These are phyloP conservation scores for Circinella umbellata DNA, from an alignment of 371 early-diverging fungal genomes.

Conservation along the genomic window DNA sequence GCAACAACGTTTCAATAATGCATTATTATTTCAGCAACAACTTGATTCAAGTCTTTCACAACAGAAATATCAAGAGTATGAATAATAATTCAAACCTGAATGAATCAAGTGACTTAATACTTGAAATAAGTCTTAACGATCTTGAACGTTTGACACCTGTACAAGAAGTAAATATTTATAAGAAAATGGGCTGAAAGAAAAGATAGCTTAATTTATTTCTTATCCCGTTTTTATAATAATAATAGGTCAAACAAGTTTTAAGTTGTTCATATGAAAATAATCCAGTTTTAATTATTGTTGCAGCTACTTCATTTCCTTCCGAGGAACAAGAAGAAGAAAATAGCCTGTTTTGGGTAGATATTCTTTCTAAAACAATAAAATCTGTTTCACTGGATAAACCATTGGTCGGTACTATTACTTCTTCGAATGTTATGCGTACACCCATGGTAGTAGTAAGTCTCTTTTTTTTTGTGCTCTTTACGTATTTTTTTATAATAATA, in stretches of 20 bases:
- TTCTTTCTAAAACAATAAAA: neutral
- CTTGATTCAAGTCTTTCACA: constrained; percentile 1
- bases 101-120: neutral
- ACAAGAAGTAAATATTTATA: neutral
- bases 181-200: neutral
- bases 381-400: neutral
- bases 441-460: neutral
- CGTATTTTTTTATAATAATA: too few species aligned
- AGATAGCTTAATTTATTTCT: neutral
- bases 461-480: too few species aligned
- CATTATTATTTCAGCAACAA: neutral
- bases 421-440: neutral
- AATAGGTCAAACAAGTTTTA: neutral
- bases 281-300: neutral
- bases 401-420: neutral
- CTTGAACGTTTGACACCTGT: neutral
- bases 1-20: neutral
- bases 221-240: neutral
- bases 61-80: neutral
- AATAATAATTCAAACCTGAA: neutral
- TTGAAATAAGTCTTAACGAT: neutral
- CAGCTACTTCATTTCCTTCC: neutral
- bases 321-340: neutral
- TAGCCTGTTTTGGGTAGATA: neutral
- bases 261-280: neutral